Evolutionary conservation across 169 alveolate species (phyloP).

Genomic region (Cytauxzoon felis): DNA sequence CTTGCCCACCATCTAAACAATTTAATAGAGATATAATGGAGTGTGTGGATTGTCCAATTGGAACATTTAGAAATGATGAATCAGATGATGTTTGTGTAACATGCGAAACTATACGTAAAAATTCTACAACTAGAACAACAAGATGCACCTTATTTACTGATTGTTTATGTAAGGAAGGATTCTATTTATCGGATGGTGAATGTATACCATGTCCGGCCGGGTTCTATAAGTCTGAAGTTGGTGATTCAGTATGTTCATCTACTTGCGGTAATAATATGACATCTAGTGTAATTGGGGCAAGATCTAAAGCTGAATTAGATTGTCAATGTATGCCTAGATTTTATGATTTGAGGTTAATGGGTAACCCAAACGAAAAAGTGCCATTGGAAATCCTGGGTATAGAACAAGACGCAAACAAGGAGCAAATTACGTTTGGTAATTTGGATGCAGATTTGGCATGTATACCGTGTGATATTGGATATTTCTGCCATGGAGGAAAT

Average conservation of each 20-base stretch:
- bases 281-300: not conserved
- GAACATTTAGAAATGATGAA: slow-evolving; percentile 60
- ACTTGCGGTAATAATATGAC: slow-evolving; percentile 40
- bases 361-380: not conserved
- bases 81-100: slow-evolving; percentile 10
- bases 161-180: slow-evolving; percentile 75
- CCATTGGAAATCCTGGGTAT: not conserved
- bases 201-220: slow-evolving; percentile 69
- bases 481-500: slow-evolving; percentile 36
- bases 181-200: slow-evolving; percentile 36
- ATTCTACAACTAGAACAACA: slow-evolving; percentile 28
- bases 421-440: not conserved
- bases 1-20: slow-evolving; percentile 49
- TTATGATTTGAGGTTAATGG: slow-evolving; percentile 24
- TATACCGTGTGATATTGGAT: slow-evolving; percentile 54
- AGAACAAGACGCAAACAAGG: not conserved
- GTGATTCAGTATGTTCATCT: slow-evolving; percentile 45
- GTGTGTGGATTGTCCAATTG: slow-evolving; percentile 64
- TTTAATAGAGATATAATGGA: not conserved
- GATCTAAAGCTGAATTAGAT: not conserved
- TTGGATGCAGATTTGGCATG: slow-evolving; percentile 1
- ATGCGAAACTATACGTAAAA: slow-evolving; percentile 3
- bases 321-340: slow-evolving; percentile 71
- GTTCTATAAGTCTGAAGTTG: slow-evolving; percentile 51
- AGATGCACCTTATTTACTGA: slow-evolving; percentile 33